phyloP scores from a whole-genome alignment of 2,329 filamentous ascomycete genomes.

The Onygena corvina region DNA sequence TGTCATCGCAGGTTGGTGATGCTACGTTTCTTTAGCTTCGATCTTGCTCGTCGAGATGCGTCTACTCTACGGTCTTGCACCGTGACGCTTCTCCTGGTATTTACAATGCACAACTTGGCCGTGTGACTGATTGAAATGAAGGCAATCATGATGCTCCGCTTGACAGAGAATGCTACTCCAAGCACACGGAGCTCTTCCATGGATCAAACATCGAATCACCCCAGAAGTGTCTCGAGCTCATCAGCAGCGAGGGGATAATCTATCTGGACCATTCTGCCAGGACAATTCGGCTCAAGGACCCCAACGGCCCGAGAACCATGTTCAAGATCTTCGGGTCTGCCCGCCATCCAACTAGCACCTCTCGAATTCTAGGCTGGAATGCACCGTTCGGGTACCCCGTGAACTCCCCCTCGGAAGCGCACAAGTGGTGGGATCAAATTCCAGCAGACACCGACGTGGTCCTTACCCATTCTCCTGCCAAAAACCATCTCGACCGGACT shows the following conservation, averaged over 20 bases:
- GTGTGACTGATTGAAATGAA: slow-evolving; percentile 19
- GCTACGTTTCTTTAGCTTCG: background rate
- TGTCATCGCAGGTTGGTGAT: slow-evolving; percentile 40
- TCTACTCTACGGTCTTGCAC: background rate
- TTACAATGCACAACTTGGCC: background rate
- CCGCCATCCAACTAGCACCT: slow-evolving; percentile 35
- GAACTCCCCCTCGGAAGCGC: slow-evolving; percentile 25
- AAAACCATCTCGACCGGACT: slow-evolving; percentile 37
- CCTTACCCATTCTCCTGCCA: slow-evolving; percentile 46
- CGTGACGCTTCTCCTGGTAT: background rate
- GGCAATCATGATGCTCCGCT: slow-evolving; percentile 49
- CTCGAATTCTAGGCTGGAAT: slow-evolving; percentile 34
- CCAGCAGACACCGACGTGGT: slow-evolving; percentile 42
- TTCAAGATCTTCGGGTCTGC: slow-evolving; percentile 51
- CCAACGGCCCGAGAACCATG: slow-evolving; percentile 36
- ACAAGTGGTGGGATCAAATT: slow-evolving; percentile 39
- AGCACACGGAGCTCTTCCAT: slow-evolving; percentile 34
- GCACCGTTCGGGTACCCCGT: slow-evolving; percentile 38
- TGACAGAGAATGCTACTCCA: slow-evolving; percentile 38
- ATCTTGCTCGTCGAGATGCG: background rate
- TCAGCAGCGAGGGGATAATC: slow-evolving; percentile 30
- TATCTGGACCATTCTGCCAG: slow-evolving; percentile 42
- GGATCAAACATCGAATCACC: slow-evolving; percentile 36
- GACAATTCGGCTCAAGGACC: slow-evolving; percentile 33
- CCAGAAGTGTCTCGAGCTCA: slow-evolving; percentile 33